Base-by-base conservation (phyloP, 2,329 filamentous ascomycete species). In the Scortechinia acanthostroma region DNA sequence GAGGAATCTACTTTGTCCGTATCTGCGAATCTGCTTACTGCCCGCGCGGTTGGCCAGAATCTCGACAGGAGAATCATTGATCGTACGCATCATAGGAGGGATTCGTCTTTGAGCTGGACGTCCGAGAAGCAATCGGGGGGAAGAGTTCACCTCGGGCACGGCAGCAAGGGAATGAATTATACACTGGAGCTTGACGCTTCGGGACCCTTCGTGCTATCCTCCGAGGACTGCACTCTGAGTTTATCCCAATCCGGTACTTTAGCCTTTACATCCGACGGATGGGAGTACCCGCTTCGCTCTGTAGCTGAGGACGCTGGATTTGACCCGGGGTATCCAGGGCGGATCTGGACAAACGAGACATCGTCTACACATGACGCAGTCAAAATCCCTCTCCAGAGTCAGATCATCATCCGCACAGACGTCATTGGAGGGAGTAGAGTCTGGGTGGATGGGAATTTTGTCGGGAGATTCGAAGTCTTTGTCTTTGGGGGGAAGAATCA, bases 401-500 rank as follows among this genome's bases (percentile, higher is more conserved):
- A 56, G 0, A 51, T 74, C 3, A 65, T 58, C 0, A 66, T 76
- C 14, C 59, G 59, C 17, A 71, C 70, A 0, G 66, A 74, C 44
- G 54, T 60, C 1, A 51, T 66, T 4, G 64, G 68, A 14, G 73
- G 74, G 0, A 73, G 64, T 45, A 58, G 71, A 1, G 71, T 69
- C 0, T 77, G 71, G 69, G 49, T 74, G 0, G 53, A 73, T 46
- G 66, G 60, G 4, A 42, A 49, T 0, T 74, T 76, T 42, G 61
- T 50, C 1, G 74, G 74, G 0, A 55, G 74, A 6, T 77, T 76
- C 44, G 73, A 77, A 49, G 73, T 76, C 0, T 74, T 73, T 47
- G 66, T 77, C 1, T 77, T 65, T 50, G 73, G 73, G 0, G 74
- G 74, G 2, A 62, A 61, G 22, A 77, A 77, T 46, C 66, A 61